Conservation (phyloP, 2,329 filamentous ascomycete species). For the Paecilomyces formosus region DNA sequence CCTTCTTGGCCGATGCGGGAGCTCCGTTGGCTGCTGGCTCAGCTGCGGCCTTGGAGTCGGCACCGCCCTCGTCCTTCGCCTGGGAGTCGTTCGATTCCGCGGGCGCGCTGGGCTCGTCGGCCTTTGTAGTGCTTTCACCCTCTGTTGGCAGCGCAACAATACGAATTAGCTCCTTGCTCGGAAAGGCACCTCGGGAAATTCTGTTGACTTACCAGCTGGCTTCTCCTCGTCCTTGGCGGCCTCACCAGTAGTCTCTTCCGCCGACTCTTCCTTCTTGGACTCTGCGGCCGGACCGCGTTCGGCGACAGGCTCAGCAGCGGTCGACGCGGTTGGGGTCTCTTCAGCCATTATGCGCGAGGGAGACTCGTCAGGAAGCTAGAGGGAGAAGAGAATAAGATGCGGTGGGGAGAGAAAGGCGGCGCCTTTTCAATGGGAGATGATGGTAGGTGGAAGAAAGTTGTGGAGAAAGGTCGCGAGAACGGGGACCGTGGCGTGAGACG, state of each 20-base stretch:
- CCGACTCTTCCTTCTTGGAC: conserved; percentile 13
- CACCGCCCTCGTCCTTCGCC: conserved; percentile 11
- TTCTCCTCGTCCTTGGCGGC: conserved; percentile 20
- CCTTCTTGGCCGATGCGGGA: conserved; percentile 43
- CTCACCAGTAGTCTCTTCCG: conserved; percentile 13
- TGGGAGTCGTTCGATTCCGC: conserved; percentile 16
- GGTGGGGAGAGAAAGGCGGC: conserved; percentile 1
- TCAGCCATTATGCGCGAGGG: conserved; percentile 31
- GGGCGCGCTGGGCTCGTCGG: conserved; percentile 19
- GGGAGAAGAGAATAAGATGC: conserved; percentile 7
- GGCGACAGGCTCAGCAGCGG: conserved; percentile 22
- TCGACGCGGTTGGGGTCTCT: conserved; percentile 24
- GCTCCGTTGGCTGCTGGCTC: conserved; percentile 39
- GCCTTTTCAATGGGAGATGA: conserved; percentile 4
- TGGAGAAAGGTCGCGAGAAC: conserved; percentile 13
- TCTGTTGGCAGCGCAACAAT: conserved; percentile 3
- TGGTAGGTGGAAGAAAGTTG: conserved; percentile 6
- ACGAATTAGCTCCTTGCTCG: neutral
- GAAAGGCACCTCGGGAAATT: neutral
- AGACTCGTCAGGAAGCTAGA: conserved; percentile 9
- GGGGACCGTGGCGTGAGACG: conserved; percentile 18
- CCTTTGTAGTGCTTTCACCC: conserved; percentile 13
- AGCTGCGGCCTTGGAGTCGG: conserved; percentile 15
- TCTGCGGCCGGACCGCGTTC: conserved; percentile 22
- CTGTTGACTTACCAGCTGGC: conserved; percentile 19